Conservation (phyloP, 1,284 basidiomycete genomes). For the Austroboletus sp. region DNA sequence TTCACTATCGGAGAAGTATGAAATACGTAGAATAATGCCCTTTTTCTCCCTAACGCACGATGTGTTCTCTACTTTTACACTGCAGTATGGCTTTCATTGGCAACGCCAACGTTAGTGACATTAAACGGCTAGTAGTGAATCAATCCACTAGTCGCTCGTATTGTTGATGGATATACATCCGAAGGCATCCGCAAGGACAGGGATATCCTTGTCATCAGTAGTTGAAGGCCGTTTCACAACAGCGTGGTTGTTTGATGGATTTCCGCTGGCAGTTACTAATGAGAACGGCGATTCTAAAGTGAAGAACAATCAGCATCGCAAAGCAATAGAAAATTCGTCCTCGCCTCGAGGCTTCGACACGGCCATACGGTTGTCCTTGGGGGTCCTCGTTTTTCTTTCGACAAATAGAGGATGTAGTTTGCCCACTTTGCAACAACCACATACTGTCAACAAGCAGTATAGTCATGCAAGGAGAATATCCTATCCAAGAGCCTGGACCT, state of each 20-base stretch:
- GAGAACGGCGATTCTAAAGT: constrained; percentile 18
- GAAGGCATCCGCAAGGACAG: constrained; percentile 8
- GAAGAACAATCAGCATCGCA: not conserved
- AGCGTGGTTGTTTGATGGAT: not conserved
- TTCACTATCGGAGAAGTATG: constrained; percentile 76
- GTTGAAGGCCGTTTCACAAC: not conserved
- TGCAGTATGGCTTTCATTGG: no score
- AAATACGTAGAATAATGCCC: not conserved
- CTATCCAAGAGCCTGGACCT: constrained; percentile 23
- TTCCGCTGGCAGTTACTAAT: not conserved
- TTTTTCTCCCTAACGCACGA: no score
- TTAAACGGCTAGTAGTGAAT: not conserved
- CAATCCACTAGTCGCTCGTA: not conserved
- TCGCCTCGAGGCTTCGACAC: constrained; percentile 44
- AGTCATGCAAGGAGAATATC: not conserved
- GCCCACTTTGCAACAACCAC: constrained; percentile 49
- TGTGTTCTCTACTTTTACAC: no score
- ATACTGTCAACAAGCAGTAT: constrained; percentile 31
- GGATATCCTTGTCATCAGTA: constrained; percentile 3
- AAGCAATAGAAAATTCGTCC: constrained; percentile 1
- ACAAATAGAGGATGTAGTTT: constrained; percentile 51
- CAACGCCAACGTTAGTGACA: no score
- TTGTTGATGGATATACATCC: constrained; percentile 11
- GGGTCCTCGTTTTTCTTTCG: constrained; percentile 33
- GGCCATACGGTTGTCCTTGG: constrained; percentile 44